Base-by-base conservation (phyloP, 2,329 filamentous ascomycete genomes). In the Cadophora sp. region DNA sequence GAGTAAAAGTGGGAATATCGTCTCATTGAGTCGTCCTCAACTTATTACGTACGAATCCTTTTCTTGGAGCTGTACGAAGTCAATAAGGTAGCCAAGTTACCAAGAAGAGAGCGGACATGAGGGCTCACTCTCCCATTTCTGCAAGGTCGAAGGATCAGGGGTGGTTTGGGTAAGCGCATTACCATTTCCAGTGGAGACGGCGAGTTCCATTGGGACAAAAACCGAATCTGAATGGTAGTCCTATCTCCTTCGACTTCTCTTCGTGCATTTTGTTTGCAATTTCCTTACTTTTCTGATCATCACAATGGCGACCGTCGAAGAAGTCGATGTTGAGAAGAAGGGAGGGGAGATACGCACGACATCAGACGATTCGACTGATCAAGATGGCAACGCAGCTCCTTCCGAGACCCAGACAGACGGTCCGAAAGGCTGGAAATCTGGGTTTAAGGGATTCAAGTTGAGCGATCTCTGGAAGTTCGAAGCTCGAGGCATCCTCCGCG, bases 401-500 rank as follows among this genome's bases (percentile, higher is more conserved):
- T 48, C 43, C 4, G 43, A 48, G n/a, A 48, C 43, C 43, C 6
- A 48, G 19, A n/a, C 43, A 4, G 43, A 48, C 43, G 43, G 64
- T 29, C 34, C 3, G 34, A 26, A 27, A 53, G 9, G 14, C 51
- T 40, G 62, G 56, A 65, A 31, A n/a, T 63, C 64, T 37, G 31
- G 62, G 14, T 55, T 53, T 46, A 62, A 51, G 55, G 53, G 67
- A 16, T 22, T 59, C 58, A 66, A 70, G 19, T 37, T 69, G 59
- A 50, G 48, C 24, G 24, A 31, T 22, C 59, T 71, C 53, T 70
- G 62, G 66, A 67, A 64, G n/a, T 14, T 73, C 55, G 87, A 89
- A 75, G 82, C 85, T 24, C 84, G 87, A 55, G 87, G 87, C 11
- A 87, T 89, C 63, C 81, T 87, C 73, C 82, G 86, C 24, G 86